Base-by-base conservation (phyloP, 495 filamentous ascomycete species). In the Aspergillus homomorphus region DNA sequence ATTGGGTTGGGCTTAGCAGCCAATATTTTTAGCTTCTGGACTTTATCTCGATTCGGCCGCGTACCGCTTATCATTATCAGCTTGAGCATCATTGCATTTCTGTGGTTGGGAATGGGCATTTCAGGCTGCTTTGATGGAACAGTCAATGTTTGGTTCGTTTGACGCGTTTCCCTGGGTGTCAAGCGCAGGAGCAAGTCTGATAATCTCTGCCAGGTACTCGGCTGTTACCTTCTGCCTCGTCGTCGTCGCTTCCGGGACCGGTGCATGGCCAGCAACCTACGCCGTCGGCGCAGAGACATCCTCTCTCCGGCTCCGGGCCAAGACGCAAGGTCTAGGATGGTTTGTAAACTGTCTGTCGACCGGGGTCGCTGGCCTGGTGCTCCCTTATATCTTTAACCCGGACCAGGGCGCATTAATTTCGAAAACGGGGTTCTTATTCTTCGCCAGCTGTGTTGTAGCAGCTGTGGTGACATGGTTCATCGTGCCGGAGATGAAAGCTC, bases 401-500 rank as follows among this genome's bases (percentile, higher is more conserved):
- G 73, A 74, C 20, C 22, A 65, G 41, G 69, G 69, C 0, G 60
- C 68, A 4, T 60, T 74, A 5, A 48, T 61, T 0, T 69, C 65
- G 1, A 71, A 70, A 44, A 76, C 67, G 0, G 73, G 69, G 9
- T 76, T 76, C 22, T 57, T 74, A 0, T 70, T 69, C 54, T 59
- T 60, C 4, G 69, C 62, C 7, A 62, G 73, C n/a, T 66, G 68
- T 26, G 28, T 64, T 2, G 21, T 72, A 3, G 66, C 53, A 0
- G 16, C 68, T 16, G 28, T 61, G 4, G 54, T 42, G 1, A 57
- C 66, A 24, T 74, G 65, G 69, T 41, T 60, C 4, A 16, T 58
- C 30, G 60, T 75, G 7, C 73, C 73, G 0, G 73, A 75, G 57
- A 75, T 75, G 73, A 74, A 72, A 53, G 59, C 66, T 26, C 53